These are phyloP conservation scores for Fraxinus excelsior DNA, from an alignment of 257 asterid species.

Conservation along the genomic window DNA sequence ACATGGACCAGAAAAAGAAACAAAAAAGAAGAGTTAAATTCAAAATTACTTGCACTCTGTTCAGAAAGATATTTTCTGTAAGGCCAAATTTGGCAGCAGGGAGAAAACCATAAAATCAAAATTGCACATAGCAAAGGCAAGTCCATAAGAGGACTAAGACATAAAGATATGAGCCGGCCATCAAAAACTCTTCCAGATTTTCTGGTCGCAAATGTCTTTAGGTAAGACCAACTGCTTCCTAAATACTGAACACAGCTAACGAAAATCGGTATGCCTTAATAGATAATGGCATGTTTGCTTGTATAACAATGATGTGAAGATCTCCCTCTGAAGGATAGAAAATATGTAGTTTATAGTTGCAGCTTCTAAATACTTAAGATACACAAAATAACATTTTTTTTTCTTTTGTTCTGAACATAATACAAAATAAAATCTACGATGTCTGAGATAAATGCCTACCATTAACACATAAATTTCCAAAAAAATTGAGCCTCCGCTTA, in stretches of 20 bases:
- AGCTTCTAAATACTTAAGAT: background rate
- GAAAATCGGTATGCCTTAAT: slow-evolving; percentile 13
- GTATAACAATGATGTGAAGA: background rate
- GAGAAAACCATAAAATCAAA: background rate
- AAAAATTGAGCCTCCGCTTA: too few species aligned
- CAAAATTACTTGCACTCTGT: slow-evolving; percentile 20
- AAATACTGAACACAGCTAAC: slow-evolving; percentile 11
- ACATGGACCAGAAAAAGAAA: slow-evolving; percentile 30
- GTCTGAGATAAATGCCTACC: background rate
- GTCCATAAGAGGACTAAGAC: slow-evolving; percentile 3
- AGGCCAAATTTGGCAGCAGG: slow-evolving; percentile 11
- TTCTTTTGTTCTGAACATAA: background rate
- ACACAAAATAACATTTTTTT: background rate
- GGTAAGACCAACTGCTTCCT: background rate
- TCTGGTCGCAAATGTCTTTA: background rate
- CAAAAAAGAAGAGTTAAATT: slow-evolving; percentile 27
- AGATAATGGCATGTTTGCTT: background rate
- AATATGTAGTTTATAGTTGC: background rate
- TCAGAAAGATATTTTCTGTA: slow-evolving; percentile 7
- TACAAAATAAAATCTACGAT: background rate
- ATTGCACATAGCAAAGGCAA: slow-evolving; percentile 8
- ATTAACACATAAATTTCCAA: too few species aligned
- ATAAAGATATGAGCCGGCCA: slow-evolving; percentile 14
- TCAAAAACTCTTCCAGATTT: slow-evolving; percentile 9
- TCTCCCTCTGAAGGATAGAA: background rate